Base-by-base conservation (phyloP, 306 rosid species). In the Vigna angularis region DNA sequence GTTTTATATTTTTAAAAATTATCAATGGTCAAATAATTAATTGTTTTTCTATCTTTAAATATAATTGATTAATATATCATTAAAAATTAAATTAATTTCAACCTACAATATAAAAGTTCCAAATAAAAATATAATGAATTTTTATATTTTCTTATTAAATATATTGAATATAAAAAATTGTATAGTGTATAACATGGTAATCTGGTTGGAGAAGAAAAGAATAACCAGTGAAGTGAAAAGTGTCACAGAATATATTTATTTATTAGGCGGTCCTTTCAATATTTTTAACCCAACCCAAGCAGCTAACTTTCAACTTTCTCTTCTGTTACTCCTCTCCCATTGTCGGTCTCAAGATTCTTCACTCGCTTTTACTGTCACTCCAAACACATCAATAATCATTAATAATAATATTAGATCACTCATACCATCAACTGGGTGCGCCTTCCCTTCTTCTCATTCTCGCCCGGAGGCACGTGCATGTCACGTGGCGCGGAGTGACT, bases 261-360 rank as follows among this genome's bases (percentile, higher is more conserved):
- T 44, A 44, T 66, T 32, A 1, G 12, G 17, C 22, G 47, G 30
- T 22, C 48, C 34, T 18, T 34, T 11, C 49, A 45, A 45, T 0
- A 4, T 50, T 26, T 30, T 30, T 30, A 30, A 30, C 34, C 34
- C 49, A 47, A 12, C 1, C 63, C 3, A 75, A n/a, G 51, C 13
- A 32, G 16, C 32, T 3, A 47, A 16, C 58, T 44, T 44, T 14
- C 38, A 62, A 56, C 61, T 22, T 36, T 64, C 26, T 50, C 17
- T 36, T 50, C n/a, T 50, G 7, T 17, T 49, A 20, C 7, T 2
- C 26, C 1, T 17, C n/a, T 28, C 5, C 62, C 22, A 18, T 79
- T 67, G 75, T 75, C 66, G 77, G 74, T 56, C 63, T 62, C 70
- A 62, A 6, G 38, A 53, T 71, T 85, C 82, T 63, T 57, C 45